Evolutionary conservation across 2,329 filamentous ascomycete genomes (phyloP), one percentile per base, ranked within the genome.

Genomic region (Aspergillus fructus): DNA sequence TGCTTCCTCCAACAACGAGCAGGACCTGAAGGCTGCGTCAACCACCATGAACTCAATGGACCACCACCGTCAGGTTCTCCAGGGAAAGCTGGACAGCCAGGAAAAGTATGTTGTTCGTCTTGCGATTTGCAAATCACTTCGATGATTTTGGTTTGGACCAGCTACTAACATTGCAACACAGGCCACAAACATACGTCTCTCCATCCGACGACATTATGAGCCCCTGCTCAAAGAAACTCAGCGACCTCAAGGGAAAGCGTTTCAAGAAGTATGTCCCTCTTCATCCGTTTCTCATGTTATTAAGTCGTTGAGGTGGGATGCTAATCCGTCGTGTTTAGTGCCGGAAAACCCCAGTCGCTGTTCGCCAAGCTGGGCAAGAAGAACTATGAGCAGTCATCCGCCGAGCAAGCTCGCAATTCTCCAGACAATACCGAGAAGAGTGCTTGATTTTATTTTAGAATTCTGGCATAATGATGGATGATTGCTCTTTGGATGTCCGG

Each of bases 151-250:
- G 6, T 33, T 3, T 9, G 17, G 19, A 43, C n/a, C 17, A 4
- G 27, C 40, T 34, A 21, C 58, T 62, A 48, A 64, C 46, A n/a
- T 4, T 19, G 12, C 5, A 24, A 43, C 15, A 54, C 51, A 66
- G 71, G 68, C 58, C 68, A 62, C 62, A 69, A 50, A 67, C 68
- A 43, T 81, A 80, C 60, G 71, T 81, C 56, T 80, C 78, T 37
- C 79, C 79, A 0, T 80, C 78, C 4, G 79, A 81, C 62, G 75
- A 76, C 40, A 77, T 81, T 49, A 78, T 79, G 73, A 79, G 77
- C 50, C 79, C 79, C 3, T 79, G 78, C 58, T 79, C 78, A 27
- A 78, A 79, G 71, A 81, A 81, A 53, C 55, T 81, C 66, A 78
- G 74, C 51, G 75, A 79, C 56, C 67, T 80, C 54, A 81, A 81